These are phyloP conservation scores for Entophlyctis luteolus DNA, from an alignment of 192 early-diverging fungal species.

Conservation along the genomic window DNA sequence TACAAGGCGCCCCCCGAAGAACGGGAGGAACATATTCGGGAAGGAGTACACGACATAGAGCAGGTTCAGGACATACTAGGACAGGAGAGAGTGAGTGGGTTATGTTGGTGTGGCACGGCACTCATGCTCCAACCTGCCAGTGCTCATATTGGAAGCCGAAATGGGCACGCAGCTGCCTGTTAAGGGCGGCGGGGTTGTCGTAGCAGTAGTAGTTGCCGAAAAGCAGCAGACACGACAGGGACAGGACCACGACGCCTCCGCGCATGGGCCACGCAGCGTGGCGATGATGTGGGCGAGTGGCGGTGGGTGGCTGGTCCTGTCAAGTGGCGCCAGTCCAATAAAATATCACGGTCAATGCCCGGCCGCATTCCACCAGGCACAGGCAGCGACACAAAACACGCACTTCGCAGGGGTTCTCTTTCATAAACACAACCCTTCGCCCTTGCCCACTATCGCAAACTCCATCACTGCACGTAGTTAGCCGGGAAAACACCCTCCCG, in stretches of 20 bases:
- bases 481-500: conserved; percentile 58
- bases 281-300: background rate
- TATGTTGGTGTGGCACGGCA: background rate
- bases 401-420: background rate
- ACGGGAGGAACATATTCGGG: conserved; percentile 65
- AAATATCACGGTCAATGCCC: background rate
- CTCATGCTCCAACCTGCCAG: conserved; percentile 16
- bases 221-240: conserved; percentile 40
- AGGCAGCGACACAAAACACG: background rate
- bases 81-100: background rate
- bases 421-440: no score
- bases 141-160: conserved; percentile 40
- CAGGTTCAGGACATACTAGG: conserved; percentile 55
- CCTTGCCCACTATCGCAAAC: no score
- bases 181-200: conserved; percentile 50
- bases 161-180: conserved; percentile 47
- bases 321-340: background rate
- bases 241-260: conserved; percentile 24
- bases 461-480: conserved; percentile 49
- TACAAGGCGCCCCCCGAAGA: conserved; percentile 56
- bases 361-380: background rate
- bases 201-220: conserved; percentile 44
- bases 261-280: background rate
- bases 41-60: conserved; percentile 61
- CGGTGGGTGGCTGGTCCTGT: background rate